These are phyloP conservation scores for Xylaria venustula DNA, from an alignment of 495 filamentous ascomycete genomes.

Conservation along the genomic window DNA sequence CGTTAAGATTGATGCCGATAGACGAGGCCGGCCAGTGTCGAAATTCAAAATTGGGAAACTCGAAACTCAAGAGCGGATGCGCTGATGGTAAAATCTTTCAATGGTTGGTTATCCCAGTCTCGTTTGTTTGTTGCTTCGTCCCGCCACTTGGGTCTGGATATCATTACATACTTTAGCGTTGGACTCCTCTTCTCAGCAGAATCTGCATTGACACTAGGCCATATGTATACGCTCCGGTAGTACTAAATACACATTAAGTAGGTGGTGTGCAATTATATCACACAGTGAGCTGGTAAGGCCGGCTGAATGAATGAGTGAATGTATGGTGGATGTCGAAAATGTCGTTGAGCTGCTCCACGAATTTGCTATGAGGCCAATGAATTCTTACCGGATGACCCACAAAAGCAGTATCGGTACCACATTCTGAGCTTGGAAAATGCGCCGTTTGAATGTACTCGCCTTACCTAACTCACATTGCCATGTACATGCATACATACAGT, in stretches of 20 bases:
- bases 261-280: too few species aligned
- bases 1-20: background rate
- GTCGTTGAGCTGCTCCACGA: background rate
- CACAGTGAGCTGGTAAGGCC: too few species aligned
- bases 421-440: background rate
- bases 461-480: too few species aligned
- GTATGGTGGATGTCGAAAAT: too few species aligned
- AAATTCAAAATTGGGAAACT: background rate
- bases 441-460: background rate
- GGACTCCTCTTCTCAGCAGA: background rate
- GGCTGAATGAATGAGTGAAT: too few species aligned
- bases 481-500: too few species aligned
- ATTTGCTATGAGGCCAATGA: background rate
- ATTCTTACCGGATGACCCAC: background rate
- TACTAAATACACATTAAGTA: too few species aligned
- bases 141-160: background rate
- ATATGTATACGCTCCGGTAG: too few species aligned
- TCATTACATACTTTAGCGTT: background rate
- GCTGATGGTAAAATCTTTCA: background rate
- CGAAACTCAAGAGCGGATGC: background rate
- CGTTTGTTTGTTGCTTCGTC: background rate
- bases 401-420: background rate
- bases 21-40: background rate
- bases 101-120: too few species aligned
- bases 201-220: too few species aligned